Conservation (phyloP, 2,329 filamentous ascomycete genomes). For the Hypoxylon sp. region DNA sequence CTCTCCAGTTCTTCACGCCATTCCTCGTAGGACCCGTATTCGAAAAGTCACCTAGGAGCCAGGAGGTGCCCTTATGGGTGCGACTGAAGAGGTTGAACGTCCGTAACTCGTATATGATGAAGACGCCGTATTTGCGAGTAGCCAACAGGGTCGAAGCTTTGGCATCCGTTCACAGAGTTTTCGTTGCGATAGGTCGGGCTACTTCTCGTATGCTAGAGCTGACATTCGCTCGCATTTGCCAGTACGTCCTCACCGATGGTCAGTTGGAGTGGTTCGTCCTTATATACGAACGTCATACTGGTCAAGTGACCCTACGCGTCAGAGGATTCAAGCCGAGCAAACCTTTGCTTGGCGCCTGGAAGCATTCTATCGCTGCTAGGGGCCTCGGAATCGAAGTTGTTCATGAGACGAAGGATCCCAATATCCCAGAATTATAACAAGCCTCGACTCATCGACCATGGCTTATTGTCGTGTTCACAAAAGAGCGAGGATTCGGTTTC, state of each 20-base stretch:
- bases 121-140: constrained; percentile 40
- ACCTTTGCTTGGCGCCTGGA: constrained; percentile 34
- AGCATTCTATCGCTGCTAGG: constrained; percentile 11
- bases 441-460: neutral
- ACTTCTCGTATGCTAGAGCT: constrained; percentile 38
- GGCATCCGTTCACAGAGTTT: constrained; percentile 26
- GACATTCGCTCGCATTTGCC: constrained; percentile 39
- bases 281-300: constrained; percentile 28
- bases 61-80: constrained; percentile 37
- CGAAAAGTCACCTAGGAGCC: constrained; percentile 21
- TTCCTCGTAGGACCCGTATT: constrained; percentile 25
- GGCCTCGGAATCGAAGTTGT: constrained; percentile 19
- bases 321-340: constrained; percentile 35
- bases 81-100: constrained; percentile 35
- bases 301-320: constrained; percentile 12
- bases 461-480: too few species aligned
- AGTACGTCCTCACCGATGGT: constrained; percentile 38
- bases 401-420: constrained; percentile 25
- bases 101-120: constrained; percentile 45
- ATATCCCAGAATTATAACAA: constrained; percentile 29
- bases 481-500: neutral
- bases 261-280: constrained; percentile 43
- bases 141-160: constrained; percentile 31
- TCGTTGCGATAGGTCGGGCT: constrained; percentile 36
- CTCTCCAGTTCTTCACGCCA: constrained; percentile 40